phyloP scores from a whole-genome alignment of 257 asterid genomes.

The Capsicum chinense region DNA sequence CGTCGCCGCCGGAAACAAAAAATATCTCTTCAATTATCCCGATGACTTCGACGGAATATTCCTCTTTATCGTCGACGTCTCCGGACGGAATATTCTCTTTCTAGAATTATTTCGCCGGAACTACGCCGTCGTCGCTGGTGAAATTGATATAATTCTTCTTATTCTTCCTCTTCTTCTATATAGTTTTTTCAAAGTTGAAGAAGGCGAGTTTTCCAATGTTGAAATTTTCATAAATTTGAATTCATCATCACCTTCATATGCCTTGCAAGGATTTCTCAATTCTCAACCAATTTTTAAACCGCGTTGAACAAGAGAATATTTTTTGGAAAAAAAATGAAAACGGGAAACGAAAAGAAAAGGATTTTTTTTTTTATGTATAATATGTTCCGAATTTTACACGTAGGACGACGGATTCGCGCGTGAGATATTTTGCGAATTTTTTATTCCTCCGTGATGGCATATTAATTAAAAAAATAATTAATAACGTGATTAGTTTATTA shows the following conservation, averaged over 20 bases:
- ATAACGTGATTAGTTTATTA: no score
- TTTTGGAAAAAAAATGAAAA: no score
- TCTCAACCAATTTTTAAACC: background rate
- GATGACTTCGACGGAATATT: no score
- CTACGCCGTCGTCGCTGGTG: slow-evolving; percentile 17
- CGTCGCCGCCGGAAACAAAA: slow-evolving; percentile 48
- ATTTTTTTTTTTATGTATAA: background rate
- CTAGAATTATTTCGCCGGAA: background rate
- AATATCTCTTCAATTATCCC: slow-evolving; percentile 38
- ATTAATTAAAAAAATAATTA: no score
- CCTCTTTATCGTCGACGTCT: background rate
- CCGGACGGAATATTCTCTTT: background rate
- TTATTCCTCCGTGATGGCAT: no score
- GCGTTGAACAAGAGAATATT: slow-evolving; percentile 25
- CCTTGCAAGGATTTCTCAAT: background rate
- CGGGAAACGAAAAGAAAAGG: background rate
- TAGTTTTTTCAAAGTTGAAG: background rate
- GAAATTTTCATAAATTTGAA: slow-evolving; percentile 12
- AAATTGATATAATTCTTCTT: background rate
- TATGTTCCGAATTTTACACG: background rate
- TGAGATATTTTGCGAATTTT: background rate
- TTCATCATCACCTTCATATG: background rate
- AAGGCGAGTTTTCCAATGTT: slow-evolving; percentile 18
- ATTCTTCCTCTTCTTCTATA: background rate
- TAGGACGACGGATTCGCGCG: background rate